Base-by-base conservation (phyloP, 1,284 basidiomycete genomes). In the Volvariella volvacea region DNA sequence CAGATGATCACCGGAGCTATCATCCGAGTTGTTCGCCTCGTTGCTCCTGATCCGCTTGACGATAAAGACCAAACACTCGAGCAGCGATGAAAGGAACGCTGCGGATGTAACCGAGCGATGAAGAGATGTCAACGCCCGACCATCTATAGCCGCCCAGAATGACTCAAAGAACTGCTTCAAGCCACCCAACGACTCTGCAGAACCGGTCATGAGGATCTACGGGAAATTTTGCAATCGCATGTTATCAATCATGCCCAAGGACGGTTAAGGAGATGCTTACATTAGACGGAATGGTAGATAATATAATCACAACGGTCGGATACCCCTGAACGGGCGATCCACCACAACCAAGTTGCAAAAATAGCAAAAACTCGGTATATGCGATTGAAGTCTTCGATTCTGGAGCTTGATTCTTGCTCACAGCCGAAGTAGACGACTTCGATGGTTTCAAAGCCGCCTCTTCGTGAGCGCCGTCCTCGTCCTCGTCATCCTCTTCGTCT, bases 281-380 rank as follows among this genome's bases (percentile, higher is more conserved):
- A 25, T 68, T 67, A 2, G 69, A 57, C 4, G 90, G 88, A 20
- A 95, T 78, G 0, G 88, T 91, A 0, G 88, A 86, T 3, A 95
- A 57, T 19, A 92, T 72, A 31, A 94, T 66, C 7, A 93, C 64
- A 22, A 93, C 68, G 0, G 81, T 73, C 0, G 88, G 88, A 56
- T 92, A 94, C 2, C 84, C 85, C 50, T 84, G 73, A 2, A 74
- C 51, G 0, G 89, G 83, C n/a, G 81, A 80, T 0, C 84, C 85
- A 8, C 76, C 75, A 58, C 90, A 93, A 6, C 81, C 88, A 1
- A 78, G 62, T 50, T 80, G 70, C 14, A 94, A 70, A 65, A 91
- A 92, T 21, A 70, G 71, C 20, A 88, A 60, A 59, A 93, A 89
- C 30, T 84, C 78, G n/a, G 56, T 57, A 55, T 85, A 91, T 1